Conservation (phyloP, 2,329 filamentous ascomycete species). For the Claviceps digitariae region DNA sequence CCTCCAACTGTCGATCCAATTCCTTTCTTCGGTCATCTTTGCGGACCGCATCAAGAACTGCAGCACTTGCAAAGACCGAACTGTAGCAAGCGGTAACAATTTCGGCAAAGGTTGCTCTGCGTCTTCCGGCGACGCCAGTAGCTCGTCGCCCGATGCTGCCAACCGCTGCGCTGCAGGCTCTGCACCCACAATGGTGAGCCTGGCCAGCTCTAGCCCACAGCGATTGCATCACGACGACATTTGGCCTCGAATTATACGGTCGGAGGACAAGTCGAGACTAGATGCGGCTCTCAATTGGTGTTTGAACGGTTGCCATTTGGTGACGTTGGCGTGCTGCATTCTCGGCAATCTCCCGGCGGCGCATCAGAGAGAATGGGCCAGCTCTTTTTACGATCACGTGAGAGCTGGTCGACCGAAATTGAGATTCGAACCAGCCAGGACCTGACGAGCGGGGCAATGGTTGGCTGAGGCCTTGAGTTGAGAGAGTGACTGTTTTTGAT, state of each 20-base stretch:
- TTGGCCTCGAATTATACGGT: neutral
- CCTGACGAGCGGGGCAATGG: neutral
- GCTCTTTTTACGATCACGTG: neutral
- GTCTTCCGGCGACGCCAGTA: conserved; percentile 34
- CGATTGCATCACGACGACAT: conserved; percentile 44
- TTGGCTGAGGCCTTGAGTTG: neutral
- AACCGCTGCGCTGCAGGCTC: conserved; percentile 41
- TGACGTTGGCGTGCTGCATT: neutral
- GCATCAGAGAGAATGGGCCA: too few relatives aligned
- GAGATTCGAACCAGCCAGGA: neutral
- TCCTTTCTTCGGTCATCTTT: conserved; percentile 46
- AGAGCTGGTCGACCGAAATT: neutral
- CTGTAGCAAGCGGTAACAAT: conserved; percentile 55
- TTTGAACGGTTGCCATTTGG: neutral
- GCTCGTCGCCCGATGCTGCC: conserved; percentile 35
- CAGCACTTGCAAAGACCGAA: conserved; percentile 50
- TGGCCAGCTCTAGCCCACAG: conserved; percentile 55
- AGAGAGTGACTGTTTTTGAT: neutral
- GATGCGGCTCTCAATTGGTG: neutral
- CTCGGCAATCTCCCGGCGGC: neutral
- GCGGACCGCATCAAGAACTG: conserved; percentile 44
- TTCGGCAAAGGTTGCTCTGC: conserved; percentile 36
- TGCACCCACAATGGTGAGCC: conserved; percentile 50
- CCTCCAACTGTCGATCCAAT: conserved; percentile 47
- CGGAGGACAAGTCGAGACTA: neutral